phyloP scores from a whole-genome alignment of 108 stramenopile genomes.

The Fistulifera solaris region DNA sequence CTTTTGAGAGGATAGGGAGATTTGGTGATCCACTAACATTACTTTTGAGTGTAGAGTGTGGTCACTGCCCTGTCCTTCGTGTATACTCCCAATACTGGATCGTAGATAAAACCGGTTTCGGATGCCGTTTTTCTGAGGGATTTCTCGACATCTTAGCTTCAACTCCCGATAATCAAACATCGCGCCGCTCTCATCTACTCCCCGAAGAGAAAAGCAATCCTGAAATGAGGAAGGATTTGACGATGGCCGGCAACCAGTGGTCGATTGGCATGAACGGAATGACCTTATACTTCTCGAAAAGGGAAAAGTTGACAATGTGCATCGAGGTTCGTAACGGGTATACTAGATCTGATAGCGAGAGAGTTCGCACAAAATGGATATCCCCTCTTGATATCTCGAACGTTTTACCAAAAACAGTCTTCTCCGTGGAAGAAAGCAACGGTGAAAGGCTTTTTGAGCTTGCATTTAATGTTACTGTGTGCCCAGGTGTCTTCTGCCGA shows the following conservation, averaged over 20 bases:
- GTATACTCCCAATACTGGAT: conserved; percentile 79
- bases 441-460: conserved; percentile 58
- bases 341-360: conserved; percentile 1
- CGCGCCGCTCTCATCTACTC: conserved; percentile 41
- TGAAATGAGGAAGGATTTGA: conserved; percentile 30
- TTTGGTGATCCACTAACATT: conserved; percentile 46
- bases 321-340: conserved; percentile 24
- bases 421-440: conserved; percentile 47
- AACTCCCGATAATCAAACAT: conserved; percentile 39
- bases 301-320: conserved; percentile 46
- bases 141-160: conserved; percentile 48
- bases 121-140: conserved; percentile 59
- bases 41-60: conserved; percentile 55
- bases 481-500: conserved; percentile 50
- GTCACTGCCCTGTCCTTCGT: conserved; percentile 50
- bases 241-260: conserved; percentile 57
- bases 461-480: conserved; percentile 51
- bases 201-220: conserved; percentile 20
- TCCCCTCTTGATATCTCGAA: conserved; percentile 61
- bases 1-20: conserved; percentile 39
- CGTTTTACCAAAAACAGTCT: conserved; percentile 63
- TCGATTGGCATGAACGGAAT: conserved; percentile 66
- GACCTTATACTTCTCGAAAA: conserved; percentile 48
- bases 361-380: conserved; percentile 48
- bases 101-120: conserved; percentile 65